Base-by-base conservation (phyloP, 441 rosid genomes). In the Populus hybrid region DNA sequence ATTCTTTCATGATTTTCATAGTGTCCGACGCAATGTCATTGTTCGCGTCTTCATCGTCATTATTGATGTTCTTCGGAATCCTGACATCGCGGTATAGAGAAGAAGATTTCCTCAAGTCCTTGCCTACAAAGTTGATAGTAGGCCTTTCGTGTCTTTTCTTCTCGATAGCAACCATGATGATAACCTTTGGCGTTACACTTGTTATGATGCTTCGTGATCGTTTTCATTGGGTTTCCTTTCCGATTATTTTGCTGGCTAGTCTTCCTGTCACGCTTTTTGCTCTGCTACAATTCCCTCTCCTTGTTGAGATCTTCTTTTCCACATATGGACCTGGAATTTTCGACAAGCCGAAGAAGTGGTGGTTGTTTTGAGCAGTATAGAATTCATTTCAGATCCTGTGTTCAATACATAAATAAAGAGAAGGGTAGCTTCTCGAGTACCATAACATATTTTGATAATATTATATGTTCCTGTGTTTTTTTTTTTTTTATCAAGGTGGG, bases 161-260 rank as follows among this genome's bases (percentile, higher is more conserved):
- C 66, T 93, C 97, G 0, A 85, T 91, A 67, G 93, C 90, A 34
- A 85, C 94, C 0, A 93, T 93, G 97, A 86, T 93, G 89, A 75
- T 87, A 23, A 82, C 89, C 7, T 93, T 88, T 78, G 89, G 89
- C 18, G 79, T 83, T 9, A 67, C 89, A 0, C 80, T 87, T 26
- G 74, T 74, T 11, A 77, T 87, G 16, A 74, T 81, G 30, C 87
- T 89, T 24, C 74, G 59, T 2, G 76, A 84, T 3, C 38, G 86
- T 14, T 9, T 82, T 2, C 2, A 82, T 0, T 88, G 90, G 91
- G 78, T 87, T 66, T 78, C 79, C 0, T 82, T 84, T 59, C 93
- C 91, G 0, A 87, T 92, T 53, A 73, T 85, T 64, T 71, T 88
- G 67, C 89, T 91, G 0, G 91, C 91, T 4, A 84, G 88, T 40